Evolutionary conservation across 208 protist genomes (phyloP).

Genomic region (Porcisia hertigi): DNA sequence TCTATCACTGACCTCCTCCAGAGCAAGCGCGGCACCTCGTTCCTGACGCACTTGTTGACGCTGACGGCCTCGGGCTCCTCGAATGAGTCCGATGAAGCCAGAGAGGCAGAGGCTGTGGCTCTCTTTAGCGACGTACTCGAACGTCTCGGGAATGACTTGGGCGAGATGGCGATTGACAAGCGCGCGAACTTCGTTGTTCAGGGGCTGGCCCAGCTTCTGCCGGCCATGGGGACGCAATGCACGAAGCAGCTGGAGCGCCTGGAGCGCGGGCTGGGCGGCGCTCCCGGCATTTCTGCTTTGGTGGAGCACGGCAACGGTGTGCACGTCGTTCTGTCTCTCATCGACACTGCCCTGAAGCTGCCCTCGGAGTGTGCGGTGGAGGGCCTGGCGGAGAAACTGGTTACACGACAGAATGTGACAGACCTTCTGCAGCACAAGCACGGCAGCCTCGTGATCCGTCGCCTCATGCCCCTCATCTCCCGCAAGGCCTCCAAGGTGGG

Average conservation of each 20-base stretch:
- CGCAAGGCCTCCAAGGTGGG: slow-evolving; percentile 64
- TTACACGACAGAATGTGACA: slow-evolving; percentile 48
- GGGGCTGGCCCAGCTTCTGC: slow-evolving; percentile 55
- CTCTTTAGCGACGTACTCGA: slow-evolving; percentile 49
- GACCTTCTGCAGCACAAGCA: slow-evolving; percentile 60
- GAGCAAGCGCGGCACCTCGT: slow-evolving; percentile 70
- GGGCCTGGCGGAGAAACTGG: slow-evolving; percentile 48
- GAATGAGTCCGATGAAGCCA: slow-evolving; percentile 1
- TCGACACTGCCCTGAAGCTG: slow-evolving; percentile 47
- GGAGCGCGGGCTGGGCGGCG: slow-evolving; percentile 48
- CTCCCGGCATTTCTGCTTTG: slow-evolving; percentile 45
- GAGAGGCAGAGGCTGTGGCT: slow-evolving; percentile 31
- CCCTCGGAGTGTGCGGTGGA: slow-evolving; percentile 42
- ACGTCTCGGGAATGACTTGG: slow-evolving; percentile 41
- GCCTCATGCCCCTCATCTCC: slow-evolving; percentile 70
- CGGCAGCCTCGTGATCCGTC: slow-evolving; percentile 78
- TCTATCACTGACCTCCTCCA: slow-evolving; percentile 50
- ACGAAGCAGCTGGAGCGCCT: slow-evolving; percentile 42
- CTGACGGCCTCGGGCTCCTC: slow-evolving; percentile 9
- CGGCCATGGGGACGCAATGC: slow-evolving; percentile 29
- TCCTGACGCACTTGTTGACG: slow-evolving; percentile 62
- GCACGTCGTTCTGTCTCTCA: slow-evolving; percentile 67
- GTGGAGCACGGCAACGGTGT: slow-evolving; percentile 62
- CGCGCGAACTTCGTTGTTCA: slow-evolving; percentile 89
- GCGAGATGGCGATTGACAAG: slow-evolving; percentile 63